phyloP scores from a whole-genome alignment of 768 basidiomycete species.

The Auriculariales sp. region DNA sequence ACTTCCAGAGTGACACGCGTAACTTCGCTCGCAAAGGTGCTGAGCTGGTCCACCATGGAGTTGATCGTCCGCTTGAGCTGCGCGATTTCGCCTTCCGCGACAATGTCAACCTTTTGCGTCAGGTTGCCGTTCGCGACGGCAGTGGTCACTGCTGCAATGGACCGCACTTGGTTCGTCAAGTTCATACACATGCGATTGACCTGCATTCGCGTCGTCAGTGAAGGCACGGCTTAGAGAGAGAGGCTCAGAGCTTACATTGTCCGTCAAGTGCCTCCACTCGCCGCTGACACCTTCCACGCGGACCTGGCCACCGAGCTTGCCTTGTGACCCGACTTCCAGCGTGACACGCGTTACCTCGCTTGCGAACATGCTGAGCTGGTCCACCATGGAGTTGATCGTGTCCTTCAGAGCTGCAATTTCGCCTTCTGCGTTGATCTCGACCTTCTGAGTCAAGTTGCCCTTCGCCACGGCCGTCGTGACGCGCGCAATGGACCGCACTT shows the following conservation, averaged over 20 bases:
- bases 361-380: constrained; percentile 43
- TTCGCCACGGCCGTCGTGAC: constrained; percentile 62
- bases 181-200: constrained; percentile 74
- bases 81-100: constrained; percentile 81
- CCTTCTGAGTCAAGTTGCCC: constrained; percentile 47
- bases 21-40: constrained; percentile 77
- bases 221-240: too few species aligned
- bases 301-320: constrained; percentile 83
- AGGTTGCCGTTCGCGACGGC: constrained; percentile 85
- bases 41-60: constrained; percentile 86
- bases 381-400: constrained; percentile 38
- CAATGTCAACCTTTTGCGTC: constrained; percentile 86
- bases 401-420: constrained; percentile 27
- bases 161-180: constrained; percentile 68
- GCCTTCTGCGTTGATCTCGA: constrained; percentile 27
- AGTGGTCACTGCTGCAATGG: constrained; percentile 74
- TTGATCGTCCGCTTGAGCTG: constrained; percentile 76
- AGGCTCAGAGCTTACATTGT: neutral
- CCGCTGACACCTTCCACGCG: constrained; percentile 66
- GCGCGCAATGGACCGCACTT: constrained; percentile 14
- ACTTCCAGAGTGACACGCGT: constrained; percentile 77
- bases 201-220: too few species aligned
- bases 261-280: constrained; percentile 5
- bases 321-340: constrained; percentile 80
- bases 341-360: constrained; percentile 58